These are phyloP conservation scores for Fraxinus nigra DNA, from an alignment of 305 asterid genomes.

Conservation along the genomic window DNA sequence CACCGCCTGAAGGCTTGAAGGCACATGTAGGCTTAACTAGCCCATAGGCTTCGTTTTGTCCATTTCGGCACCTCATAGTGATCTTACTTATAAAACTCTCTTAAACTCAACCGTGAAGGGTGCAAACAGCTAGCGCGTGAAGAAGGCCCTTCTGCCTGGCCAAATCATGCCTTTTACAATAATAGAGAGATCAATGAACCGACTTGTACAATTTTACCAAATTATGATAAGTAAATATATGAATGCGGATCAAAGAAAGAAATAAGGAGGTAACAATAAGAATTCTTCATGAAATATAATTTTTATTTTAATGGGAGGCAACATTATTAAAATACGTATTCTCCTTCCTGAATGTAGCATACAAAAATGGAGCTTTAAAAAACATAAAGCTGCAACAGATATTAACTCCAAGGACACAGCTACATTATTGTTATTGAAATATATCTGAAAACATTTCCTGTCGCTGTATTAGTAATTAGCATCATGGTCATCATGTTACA, in stretches of 20 bases:
- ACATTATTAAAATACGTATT: not conserved
- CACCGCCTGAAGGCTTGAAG: slow-evolving; percentile 59
- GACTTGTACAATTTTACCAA: slow-evolving; percentile 15
- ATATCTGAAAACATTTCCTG: not conserved
- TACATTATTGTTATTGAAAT: not conserved
- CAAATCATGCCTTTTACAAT: slow-evolving; percentile 27
- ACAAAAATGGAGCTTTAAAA: not conserved
- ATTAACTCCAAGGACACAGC: not conserved
- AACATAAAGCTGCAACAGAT: not conserved
- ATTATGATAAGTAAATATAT: not conserved
- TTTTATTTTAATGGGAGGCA: not conserved
- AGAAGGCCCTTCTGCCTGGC: slow-evolving; percentile 6
- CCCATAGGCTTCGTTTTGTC: slow-evolving; percentile 44
- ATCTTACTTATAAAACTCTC: slow-evolving; percentile 33
- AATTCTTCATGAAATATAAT: not conserved
- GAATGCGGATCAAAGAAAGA: slow-evolving; percentile 8
- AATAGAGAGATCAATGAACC: not conserved
- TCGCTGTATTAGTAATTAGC: not conserved
- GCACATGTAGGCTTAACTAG: slow-evolving; percentile 36
- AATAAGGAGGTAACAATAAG: not conserved
- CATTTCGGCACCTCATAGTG: slow-evolving; percentile 48
- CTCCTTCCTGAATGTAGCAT: not conserved
- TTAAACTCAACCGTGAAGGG: slow-evolving; percentile 23
- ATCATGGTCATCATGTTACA: not conserved
- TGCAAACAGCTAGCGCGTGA: slow-evolving; percentile 28